Evolutionary conservation across 2,329 filamentous ascomycete species (phyloP).

Genomic region (Ilyonectria mors-panacis): DNA sequence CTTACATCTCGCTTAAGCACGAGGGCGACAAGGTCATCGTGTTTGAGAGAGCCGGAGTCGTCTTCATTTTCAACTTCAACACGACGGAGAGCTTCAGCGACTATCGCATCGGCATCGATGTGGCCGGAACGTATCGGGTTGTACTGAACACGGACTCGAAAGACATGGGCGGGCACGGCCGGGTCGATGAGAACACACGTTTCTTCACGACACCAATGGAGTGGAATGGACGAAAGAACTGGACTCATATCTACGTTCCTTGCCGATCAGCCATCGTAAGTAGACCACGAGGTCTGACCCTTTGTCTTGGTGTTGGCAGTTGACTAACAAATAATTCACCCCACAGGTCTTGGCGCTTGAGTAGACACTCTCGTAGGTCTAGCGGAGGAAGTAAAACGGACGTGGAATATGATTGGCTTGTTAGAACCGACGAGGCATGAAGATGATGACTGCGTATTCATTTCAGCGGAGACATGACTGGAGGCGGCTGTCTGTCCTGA

Average conservation of each 20-base stretch:
- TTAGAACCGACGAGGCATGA: background rate
- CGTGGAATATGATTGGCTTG: background rate
- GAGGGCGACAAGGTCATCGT: slow-evolving; percentile 95
- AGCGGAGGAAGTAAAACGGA: slow-evolving; percentile 11
- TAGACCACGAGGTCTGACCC: slow-evolving; percentile 31
- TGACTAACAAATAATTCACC: slow-evolving; percentile 22
- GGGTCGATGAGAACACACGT: slow-evolving; percentile 83
- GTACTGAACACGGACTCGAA: slow-evolving; percentile 86
- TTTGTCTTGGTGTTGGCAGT: background rate
- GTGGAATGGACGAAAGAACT: slow-evolving; percentile 94
- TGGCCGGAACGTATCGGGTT: slow-evolving; percentile 87
- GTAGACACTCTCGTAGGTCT: slow-evolving; percentile 44
- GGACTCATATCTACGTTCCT: slow-evolving; percentile 92
- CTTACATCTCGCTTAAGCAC: slow-evolving; percentile 94
- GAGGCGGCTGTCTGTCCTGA: background rate
- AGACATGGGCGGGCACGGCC: slow-evolving; percentile 83
- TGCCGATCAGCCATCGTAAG: slow-evolving; percentile 85
- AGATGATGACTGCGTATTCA: background rate
- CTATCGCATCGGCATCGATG: slow-evolving; percentile 91
- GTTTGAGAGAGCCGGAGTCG: slow-evolving; percentile 90
- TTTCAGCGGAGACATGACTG: background rate
- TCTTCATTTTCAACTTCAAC: slow-evolving; percentile 99
- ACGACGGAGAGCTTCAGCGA: slow-evolving; percentile 87
- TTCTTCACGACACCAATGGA: slow-evolving; percentile 93
- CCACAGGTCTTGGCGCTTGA: slow-evolving; percentile 68